Conservation (phyloP, 371 early-diverging fungal species). For the Thermomucor indicae-seudaticae region DNA sequence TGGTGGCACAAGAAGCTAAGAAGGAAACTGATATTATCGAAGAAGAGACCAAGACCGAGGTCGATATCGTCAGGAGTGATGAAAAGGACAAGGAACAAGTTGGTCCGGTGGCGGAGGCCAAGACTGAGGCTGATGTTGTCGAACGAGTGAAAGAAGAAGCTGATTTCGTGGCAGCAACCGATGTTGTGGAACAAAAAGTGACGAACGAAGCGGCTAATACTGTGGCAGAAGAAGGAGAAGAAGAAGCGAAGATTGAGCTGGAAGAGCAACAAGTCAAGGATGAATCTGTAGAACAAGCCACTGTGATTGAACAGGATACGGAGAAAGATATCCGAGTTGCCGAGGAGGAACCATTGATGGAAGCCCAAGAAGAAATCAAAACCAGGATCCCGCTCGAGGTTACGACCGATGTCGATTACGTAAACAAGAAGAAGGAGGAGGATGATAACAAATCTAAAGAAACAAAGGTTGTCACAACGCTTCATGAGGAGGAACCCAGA, state of each 20-base stretch:
- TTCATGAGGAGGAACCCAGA: too few species aligned
- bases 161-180: background rate
- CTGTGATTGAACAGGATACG: too few species aligned
- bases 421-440: background rate
- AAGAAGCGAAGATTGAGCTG: slow-evolving; percentile 2
- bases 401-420: background rate
- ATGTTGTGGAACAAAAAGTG: background rate
- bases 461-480: too few species aligned
- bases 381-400: too few species aligned
- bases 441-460: background rate
- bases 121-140: background rate
- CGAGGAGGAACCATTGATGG: too few species aligned
- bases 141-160: background rate
- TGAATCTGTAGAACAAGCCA: background rate
- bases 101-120: background rate
- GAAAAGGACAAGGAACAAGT: background rate
- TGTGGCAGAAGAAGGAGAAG: background rate
- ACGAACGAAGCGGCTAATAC: background rate
- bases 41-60: too few species aligned
- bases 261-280: too few species aligned
- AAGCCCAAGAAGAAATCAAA: too few species aligned
- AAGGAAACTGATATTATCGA: too few species aligned
- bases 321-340: too few species aligned
- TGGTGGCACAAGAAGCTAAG: too few species aligned
- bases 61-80: too few species aligned